Conservation (phyloP, 1,139 yeast species). For the Blastobotrys apis region DNA sequence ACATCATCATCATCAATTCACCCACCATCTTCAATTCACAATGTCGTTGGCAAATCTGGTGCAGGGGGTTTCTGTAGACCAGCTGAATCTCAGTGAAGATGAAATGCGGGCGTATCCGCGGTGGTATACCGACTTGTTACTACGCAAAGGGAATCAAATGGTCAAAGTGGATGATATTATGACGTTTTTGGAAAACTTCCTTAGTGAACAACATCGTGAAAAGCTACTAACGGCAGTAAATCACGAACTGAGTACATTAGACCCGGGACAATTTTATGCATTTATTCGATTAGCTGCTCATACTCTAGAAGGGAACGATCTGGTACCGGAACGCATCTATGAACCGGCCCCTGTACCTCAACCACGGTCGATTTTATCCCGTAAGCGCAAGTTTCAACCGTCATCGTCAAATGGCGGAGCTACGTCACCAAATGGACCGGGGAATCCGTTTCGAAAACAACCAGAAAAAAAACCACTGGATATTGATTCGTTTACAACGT, state of each 20-base stretch:
- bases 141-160: constrained; percentile 36
- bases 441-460: constrained; percentile 31
- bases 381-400: constrained; percentile 27
- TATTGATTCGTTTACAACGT: constrained; percentile 37
- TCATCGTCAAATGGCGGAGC: constrained; percentile 8
- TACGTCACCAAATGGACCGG: constrained; percentile 14
- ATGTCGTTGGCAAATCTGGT: constrained; percentile 9
- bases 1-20: background rate
- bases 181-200: constrained; percentile 40
- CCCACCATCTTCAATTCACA: background rate
- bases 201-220: constrained; percentile 33
- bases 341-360: constrained; percentile 36
- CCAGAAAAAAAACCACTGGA: constrained; percentile 26
- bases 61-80: constrained; percentile 5
- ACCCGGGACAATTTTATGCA: constrained; percentile 40
- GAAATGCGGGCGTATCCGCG: constrained; percentile 40
- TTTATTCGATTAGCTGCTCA: constrained; percentile 40
- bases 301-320: constrained; percentile 30
- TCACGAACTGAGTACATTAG: constrained; percentile 32
- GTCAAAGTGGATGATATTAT: constrained; percentile 38
- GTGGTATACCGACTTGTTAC: constrained; percentile 42
- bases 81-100: constrained; percentile 36
- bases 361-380: constrained; percentile 36
- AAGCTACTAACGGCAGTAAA: constrained; percentile 31
- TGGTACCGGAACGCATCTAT: constrained; percentile 18